Percentiles rank a stretch among this genome's conserved stretches.
Conservation (phyloP, 345 rosid genomes). For the Erucastrum elatum region DNA sequence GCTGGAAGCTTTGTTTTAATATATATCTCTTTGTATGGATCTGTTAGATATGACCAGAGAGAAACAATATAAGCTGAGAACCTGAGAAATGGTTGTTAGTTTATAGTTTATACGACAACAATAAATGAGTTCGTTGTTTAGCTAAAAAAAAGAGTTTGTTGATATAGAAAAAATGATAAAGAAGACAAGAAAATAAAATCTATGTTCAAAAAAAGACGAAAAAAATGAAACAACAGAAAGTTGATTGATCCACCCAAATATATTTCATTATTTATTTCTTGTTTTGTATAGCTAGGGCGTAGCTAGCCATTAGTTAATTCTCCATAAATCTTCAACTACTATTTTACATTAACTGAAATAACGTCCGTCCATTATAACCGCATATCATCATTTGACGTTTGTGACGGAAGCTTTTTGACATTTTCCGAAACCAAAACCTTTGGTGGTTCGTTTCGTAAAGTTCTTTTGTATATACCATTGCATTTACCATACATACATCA, state of each 20-base stretch:
- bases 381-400: background rate
- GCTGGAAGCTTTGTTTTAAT: background rate
- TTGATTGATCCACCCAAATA: slow-evolving; percentile 12
- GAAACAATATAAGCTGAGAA: slow-evolving; percentile 16
- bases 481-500: background rate
- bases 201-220: background rate
- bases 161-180: slow-evolving; percentile 21
- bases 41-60: slow-evolving; percentile 14
- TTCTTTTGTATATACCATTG: slow-evolving; percentile 19
- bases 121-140: background rate
- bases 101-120: slow-evolving; percentile 19
- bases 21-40: background rate
- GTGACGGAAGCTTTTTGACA: slow-evolving; percentile 27
- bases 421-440: slow-evolving; percentile 1
- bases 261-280: background rate
- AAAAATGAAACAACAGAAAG: slow-evolving; percentile 7
- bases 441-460: slow-evolving; percentile 23
- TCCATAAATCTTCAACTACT: background rate
- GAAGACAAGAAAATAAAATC: background rate
- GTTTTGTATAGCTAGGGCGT: background rate
- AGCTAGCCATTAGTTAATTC: slow-evolving; percentile 8
- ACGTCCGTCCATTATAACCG: background rate
- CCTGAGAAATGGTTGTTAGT: slow-evolving; percentile 34
- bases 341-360: slow-evolving; percentile 14
- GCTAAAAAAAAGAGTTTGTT: slow-evolving; percentile 21